Base-by-base conservation (phyloP, 352 stramenopile species). In the Pythium rhizo-oryzae region DNA sequence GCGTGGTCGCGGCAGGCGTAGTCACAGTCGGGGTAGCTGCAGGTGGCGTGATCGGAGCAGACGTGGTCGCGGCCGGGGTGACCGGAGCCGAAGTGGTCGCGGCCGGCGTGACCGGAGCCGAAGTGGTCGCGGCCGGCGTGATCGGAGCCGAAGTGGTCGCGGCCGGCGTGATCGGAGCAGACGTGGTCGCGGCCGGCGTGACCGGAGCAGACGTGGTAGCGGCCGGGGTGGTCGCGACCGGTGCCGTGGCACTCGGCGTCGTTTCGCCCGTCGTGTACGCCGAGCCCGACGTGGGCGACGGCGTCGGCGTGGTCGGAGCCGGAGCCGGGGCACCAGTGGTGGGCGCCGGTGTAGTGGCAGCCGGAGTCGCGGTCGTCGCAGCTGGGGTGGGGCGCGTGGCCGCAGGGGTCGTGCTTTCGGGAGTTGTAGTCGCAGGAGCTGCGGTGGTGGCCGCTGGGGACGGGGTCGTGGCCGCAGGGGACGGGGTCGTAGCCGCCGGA, bases 71-170 rank as follows among this genome's bases (percentile, higher is more conserved):
- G 19, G 43, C 43, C 4, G 43, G 43, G 7, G 43, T 57, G 30
- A 24, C 39, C 16, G 50, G n/a, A 3, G 50, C 50, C 30, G 50
- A 24, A 11, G 54, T 61, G n/a, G 53, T 47, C 53, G 53, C 21
- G 11, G 49, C 18, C 18, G 41, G 12, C 12, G 46, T 53, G 4
- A n/a, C 28, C 46, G 12, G 19, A 5, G 13, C 43, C 7, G 15
- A 5, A 7, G 43, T 49, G 4, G 43, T 49, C 43, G 43, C 19
- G 43, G 43, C 43, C 43, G 43, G 43, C 19, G 43, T 57, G 11
- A n/a, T 53, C 15, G 47, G 47, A 25, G 25, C 47, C 2, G 47
- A n/a, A 15, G 47, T 25, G 4, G 47, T 21, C 1, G 50, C 39
- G 25, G 50, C 30, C 50, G 50, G 24, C 7, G 50, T 39, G 23